Conservation (phyloP, 345 rosid species). For the Noccaea bulbosa region DNA sequence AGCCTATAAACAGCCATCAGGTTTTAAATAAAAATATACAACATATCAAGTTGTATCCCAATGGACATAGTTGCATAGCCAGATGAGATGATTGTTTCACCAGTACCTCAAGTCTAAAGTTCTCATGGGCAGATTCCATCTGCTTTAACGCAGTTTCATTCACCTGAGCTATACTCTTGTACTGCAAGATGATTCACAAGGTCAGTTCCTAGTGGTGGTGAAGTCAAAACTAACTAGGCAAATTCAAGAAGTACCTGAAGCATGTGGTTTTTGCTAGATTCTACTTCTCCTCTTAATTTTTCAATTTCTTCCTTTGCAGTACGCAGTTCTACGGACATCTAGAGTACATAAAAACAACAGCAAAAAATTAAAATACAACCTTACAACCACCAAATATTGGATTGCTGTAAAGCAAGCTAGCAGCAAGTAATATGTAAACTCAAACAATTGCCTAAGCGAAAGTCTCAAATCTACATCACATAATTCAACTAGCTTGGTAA, state of each 20-base stretch:
- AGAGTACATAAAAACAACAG: constrained; percentile 34
- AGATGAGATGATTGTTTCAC: constrained; percentile 20
- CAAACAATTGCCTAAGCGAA: constrained; percentile 3
- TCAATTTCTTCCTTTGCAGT: constrained; percentile 67
- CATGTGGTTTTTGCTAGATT: constrained; percentile 89
- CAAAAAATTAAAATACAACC: constrained; percentile 28
- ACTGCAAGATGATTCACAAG: constrained; percentile 56
- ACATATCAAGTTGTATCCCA: constrained; percentile 23
- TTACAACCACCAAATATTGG: constrained; percentile 14
- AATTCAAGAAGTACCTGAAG: constrained; percentile 64
- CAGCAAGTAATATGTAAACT: constrained; percentile 17
- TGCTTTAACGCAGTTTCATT: constrained; percentile 91
- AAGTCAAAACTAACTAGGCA: constrained; percentile 14
- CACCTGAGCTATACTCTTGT: constrained; percentile 90
- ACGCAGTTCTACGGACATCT: constrained; percentile 60
- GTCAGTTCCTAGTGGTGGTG: constrained; percentile 22
- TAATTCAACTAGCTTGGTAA: constrained; percentile 25
- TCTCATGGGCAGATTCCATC: constrained; percentile 88
- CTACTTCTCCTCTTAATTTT: constrained; percentile 76
- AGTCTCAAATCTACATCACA: constrained; percentile 23
- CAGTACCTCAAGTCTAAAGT: constrained; percentile 74
- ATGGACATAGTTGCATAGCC: constrained; percentile 19
- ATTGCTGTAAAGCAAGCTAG: constrained; percentile 10
- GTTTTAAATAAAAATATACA: constrained; percentile 17
- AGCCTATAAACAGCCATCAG: constrained; percentile 51